Evolutionary conservation across 2,329 filamentous ascomycete species (phyloP).

Genomic region (Xylariales sp.): DNA sequence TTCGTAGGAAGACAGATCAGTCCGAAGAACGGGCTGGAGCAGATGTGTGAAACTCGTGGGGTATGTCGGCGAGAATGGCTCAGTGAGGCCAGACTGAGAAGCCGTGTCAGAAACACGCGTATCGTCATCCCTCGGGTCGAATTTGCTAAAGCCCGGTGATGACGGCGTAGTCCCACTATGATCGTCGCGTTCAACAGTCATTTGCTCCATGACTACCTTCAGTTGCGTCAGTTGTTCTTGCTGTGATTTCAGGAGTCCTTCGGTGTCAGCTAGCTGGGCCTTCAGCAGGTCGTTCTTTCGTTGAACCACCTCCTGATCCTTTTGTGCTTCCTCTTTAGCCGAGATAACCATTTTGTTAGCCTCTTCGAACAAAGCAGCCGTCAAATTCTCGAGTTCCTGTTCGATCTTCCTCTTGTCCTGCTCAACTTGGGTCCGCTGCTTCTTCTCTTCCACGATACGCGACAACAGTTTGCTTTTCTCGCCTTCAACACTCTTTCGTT

Average conservation of each 20-base stretch:
- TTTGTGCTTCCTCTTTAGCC: slow-evolving; percentile 83
- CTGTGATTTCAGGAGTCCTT: slow-evolving; percentile 78
- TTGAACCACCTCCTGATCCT: slow-evolving; percentile 74
- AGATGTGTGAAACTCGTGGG: slow-evolving; percentile 76
- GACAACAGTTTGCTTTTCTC: slow-evolving; percentile 59
- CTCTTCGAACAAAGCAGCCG: slow-evolving; percentile 92
- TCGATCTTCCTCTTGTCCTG: slow-evolving; percentile 86
- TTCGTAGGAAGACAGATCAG: slow-evolving; percentile 73
- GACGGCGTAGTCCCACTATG: slow-evolving; percentile 71
- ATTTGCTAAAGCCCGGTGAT: slow-evolving; percentile 70
- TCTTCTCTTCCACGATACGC: slow-evolving; percentile 61
- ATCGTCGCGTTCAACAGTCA: slow-evolving; percentile 71
- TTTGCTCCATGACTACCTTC: slow-evolving; percentile 86
- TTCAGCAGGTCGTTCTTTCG: slow-evolving; percentile 85
- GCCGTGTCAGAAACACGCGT: slow-evolving; percentile 30
- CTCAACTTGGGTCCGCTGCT: slow-evolving; percentile 59
- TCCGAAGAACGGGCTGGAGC: slow-evolving; percentile 76
- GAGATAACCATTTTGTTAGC: slow-evolving; percentile 97
- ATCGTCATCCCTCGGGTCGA: slow-evolving; percentile 53
- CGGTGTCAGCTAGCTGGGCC: slow-evolving; percentile 80
- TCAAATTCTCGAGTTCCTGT: slow-evolving; percentile 84
- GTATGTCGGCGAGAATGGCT: slow-evolving; percentile 47
- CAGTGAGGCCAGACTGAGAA: slow-evolving; percentile 33
- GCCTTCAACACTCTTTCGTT: slow-evolving; percentile 67
- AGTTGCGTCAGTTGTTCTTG: slow-evolving; percentile 90